Evolutionary conservation across 83 land plant species (phyloP), one percentile per base, ranked within the genome.

Genomic region (Picea mariana): DNA sequence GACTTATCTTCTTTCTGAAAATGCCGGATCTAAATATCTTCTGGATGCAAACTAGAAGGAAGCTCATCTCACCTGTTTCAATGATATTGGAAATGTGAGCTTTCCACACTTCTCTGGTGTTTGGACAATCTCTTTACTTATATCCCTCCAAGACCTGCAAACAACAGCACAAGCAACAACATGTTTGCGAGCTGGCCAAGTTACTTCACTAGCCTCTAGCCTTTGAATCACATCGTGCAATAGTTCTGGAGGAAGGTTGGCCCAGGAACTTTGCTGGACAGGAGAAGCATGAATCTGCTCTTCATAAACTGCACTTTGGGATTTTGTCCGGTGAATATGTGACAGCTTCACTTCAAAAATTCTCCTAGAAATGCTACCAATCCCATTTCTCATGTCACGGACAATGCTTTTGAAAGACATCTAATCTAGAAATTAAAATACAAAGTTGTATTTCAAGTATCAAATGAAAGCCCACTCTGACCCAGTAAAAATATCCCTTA

Each of bases 131-230:
- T 93, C 94, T 73, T 93, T 86, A 72, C 92, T 89, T 84, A 93
- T 88, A 49, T 87, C 91, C 79, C 95, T 84, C 94, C 95, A 93
- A 58, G 95, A 82, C 62, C 90, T 84, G 82, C 94, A 93, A 44
- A 92, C 95, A n/a, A 91, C 83, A 59, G 94, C 94, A 84, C 94
- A 93, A 5, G 95, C 89, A 84, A 93, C 94, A 26, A 93, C 92
- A 84, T 93, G 79, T 60, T 85, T 91, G 15, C 94, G 90, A 11
- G 89, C 73, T 16, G 95, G 95, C 94, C 95, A 93, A 5, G 87
- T 81, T 42, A 75, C 86, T 64, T 92, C 95, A 81, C 91, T 87
- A 5, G 79, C 88, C 82, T 93, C 94, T 81, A 93, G 63, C 78
- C 95, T 84, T 75, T 84, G 86, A 31, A 93, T 86, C 79, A 93